phyloP scores from a whole-genome alignment of 768 basidiomycete genomes.

The Suillus hirtellus region DNA sequence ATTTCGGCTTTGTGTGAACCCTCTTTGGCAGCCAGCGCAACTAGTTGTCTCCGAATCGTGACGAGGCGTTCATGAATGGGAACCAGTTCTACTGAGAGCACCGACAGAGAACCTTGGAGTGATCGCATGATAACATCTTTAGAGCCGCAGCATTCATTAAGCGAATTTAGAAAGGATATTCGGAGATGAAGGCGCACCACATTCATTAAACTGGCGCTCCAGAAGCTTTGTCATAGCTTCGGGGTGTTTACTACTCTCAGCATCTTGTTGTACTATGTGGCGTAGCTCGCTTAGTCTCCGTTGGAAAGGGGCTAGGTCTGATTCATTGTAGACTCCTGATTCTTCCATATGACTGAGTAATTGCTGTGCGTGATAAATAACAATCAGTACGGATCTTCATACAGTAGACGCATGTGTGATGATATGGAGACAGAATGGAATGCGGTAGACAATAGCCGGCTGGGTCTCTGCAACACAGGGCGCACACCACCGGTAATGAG shows the following conservation, averaged over 20 bases:
- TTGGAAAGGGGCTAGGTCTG: constrained; percentile 87
- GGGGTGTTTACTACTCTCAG: constrained; percentile 79
- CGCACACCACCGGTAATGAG: not conserved
- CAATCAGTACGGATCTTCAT: constrained; percentile 23
- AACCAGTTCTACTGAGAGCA: constrained; percentile 86
- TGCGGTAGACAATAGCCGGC: constrained; percentile 18
- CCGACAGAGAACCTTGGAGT: constrained; percentile 82
- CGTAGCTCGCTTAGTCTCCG: constrained; percentile 79
- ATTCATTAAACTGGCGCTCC: constrained; percentile 87
- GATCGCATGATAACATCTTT: constrained; percentile 74
- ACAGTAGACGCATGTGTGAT: not conserved
- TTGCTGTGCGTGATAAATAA: constrained; percentile 55
- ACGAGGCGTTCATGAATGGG: constrained; percentile 91
- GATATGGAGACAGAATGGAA: constrained; percentile 15
- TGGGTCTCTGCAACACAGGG: not conserved
- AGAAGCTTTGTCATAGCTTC: constrained; percentile 86
- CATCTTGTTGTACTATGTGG: constrained; percentile 82
- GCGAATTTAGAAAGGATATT: constrained; percentile 9
- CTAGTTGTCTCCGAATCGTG: constrained; percentile 84
- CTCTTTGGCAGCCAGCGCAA: constrained; percentile 84
- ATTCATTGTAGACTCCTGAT: constrained; percentile 89
- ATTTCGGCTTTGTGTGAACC: constrained; percentile 84
- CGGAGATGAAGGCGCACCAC: constrained; percentile 58
- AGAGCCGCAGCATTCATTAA: constrained; percentile 1
- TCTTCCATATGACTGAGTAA: constrained; percentile 95